Evolutionary conservation across 1,139 yeast species (phyloP).

Genomic region (Fermentozyma sake): DNA sequence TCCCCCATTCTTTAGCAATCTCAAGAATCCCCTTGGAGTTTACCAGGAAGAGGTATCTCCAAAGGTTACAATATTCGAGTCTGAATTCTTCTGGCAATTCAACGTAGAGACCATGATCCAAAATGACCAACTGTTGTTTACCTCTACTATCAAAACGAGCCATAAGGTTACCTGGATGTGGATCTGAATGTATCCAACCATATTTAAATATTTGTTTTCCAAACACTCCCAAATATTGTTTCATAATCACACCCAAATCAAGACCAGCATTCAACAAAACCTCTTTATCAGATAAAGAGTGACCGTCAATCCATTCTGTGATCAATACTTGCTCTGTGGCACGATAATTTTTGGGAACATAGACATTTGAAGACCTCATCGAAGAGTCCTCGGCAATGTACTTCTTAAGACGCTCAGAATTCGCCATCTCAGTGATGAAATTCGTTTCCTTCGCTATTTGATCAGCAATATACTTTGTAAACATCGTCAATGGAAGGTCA

Average conservation of each 20-base stretch:
- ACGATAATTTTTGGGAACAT: conserved; percentile 50
- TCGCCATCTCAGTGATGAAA: conserved; percentile 52
- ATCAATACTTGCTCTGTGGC: conserved; percentile 52
- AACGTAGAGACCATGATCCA: conserved; percentile 75
- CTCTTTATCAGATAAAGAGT: conserved; percentile 46
- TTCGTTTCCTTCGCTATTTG: conserved; percentile 60
- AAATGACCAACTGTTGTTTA: conserved; percentile 57
- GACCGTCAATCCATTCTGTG: conserved; percentile 78
- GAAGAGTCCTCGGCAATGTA: conserved; percentile 21
- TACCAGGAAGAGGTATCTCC: conserved; percentile 59
- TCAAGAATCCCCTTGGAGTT: conserved; percentile 44
- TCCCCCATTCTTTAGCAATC: conserved; percentile 63
- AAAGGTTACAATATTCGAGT: conserved; percentile 53
- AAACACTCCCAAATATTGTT: conserved; percentile 50
- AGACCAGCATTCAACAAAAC: conserved; percentile 37
- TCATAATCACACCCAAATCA: conserved; percentile 43
- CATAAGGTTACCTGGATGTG: conserved; percentile 77
- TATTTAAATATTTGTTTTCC: conserved; percentile 69
- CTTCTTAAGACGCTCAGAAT: conserved; percentile 33
- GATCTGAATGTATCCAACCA: conserved; percentile 78
- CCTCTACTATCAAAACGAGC: conserved; percentile 39
- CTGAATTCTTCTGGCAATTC: conserved; percentile 48
- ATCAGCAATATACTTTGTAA: conserved; percentile 54
- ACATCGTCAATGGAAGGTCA: conserved; percentile 57
- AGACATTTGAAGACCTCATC: conserved; percentile 17